phyloP scores from a whole-genome alignment of 2,329 filamentous ascomycete genomes.

The Fusarium pseudonygamai region DNA sequence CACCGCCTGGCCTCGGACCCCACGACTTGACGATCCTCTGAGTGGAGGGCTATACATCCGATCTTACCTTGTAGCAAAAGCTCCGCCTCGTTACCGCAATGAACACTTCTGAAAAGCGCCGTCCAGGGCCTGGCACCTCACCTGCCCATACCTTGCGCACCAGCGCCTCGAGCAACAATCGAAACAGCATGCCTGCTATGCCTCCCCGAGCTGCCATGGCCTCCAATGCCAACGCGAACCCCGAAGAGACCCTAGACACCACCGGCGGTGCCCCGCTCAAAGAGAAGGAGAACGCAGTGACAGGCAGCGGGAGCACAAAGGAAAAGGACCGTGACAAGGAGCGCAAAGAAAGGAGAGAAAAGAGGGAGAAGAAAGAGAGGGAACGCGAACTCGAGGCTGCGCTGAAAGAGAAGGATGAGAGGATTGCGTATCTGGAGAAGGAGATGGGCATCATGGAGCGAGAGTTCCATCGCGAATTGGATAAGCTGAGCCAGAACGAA shows the following conservation, averaged over 20 bases:
- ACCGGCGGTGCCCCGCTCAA: slow-evolving; percentile 42
- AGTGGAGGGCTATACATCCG: slow-evolving; percentile 22
- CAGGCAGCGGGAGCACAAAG: slow-evolving; percentile 48
- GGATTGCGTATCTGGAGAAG: slow-evolving; percentile 61
- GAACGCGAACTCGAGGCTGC: slow-evolving; percentile 44
- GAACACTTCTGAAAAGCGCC: slow-evolving; percentile 58
- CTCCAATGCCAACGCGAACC: slow-evolving; percentile 31
- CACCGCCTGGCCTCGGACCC: slow-evolving; percentile 40
- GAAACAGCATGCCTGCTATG: slow-evolving; percentile 44
- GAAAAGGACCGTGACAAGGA: slow-evolving; percentile 45
- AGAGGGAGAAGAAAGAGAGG: slow-evolving; percentile 37
- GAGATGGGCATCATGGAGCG: slow-evolving; percentile 63
- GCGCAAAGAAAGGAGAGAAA: slow-evolving; percentile 40
- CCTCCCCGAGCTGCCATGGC: slow-evolving; percentile 46
- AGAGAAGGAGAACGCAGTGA: slow-evolving; percentile 40
- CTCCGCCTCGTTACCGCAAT: slow-evolving; percentile 41
- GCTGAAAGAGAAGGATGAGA: slow-evolving; percentile 59
- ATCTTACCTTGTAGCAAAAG: slow-evolving; percentile 14
- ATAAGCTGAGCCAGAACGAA: slow-evolving; percentile 63
- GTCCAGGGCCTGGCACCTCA: slow-evolving; percentile 45
- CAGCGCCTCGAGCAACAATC: slow-evolving; percentile 44
- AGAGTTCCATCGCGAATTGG: slow-evolving; percentile 64
- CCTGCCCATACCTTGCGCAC: slow-evolving; percentile 29
- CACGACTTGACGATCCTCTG: slow-evolving; percentile 41
- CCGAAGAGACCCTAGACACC: slow-evolving; percentile 42